Conservation (phyloP, 768 basidiomycete species). For the Mycena filopes region DNA sequence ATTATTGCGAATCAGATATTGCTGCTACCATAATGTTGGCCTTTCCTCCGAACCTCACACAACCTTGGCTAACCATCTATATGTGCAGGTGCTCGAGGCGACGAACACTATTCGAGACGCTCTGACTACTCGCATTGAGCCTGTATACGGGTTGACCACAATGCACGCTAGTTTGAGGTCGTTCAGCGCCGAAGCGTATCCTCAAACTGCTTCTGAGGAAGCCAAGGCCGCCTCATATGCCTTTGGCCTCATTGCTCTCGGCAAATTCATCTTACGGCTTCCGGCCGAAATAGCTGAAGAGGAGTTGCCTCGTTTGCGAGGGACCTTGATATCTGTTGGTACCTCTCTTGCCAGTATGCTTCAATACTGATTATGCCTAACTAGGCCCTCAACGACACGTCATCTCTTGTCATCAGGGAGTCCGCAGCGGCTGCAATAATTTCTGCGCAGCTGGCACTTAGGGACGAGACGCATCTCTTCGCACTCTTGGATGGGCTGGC, state of each 20-base stretch:
- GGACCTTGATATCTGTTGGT: constrained; percentile 75
- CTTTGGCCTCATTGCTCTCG: constrained; percentile 85
- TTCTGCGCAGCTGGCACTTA: constrained; percentile 83
- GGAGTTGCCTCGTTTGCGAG: constrained; percentile 81
- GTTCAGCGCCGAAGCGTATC: constrained; percentile 66
- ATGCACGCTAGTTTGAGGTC: constrained; percentile 77
- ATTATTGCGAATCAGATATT: constrained; percentile 78
- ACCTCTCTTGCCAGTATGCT: constrained; percentile 3
- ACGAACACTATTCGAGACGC: constrained; percentile 85
- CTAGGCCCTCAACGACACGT: constrained; percentile 76
- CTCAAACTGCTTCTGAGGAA: constrained; percentile 55
- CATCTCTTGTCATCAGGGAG: constrained; percentile 84
- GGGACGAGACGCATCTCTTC: constrained; percentile 87
- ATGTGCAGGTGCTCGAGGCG: constrained; percentile 77
- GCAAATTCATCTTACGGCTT: constrained; percentile 83
- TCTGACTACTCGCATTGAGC: constrained; percentile 76
- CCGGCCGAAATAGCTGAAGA: constrained; percentile 89
- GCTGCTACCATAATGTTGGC: constrained; percentile 75
- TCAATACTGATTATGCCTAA: constrained; percentile 17
- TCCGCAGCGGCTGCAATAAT: constrained; percentile 86
- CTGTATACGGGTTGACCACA: constrained; percentile 87
- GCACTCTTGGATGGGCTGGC: constrained; percentile 82
- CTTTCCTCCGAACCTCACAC: neutral
- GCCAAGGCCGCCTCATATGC: constrained; percentile 76
- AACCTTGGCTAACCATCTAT: constrained; percentile 14